Conservation (phyloP, 2,329 filamentous ascomycete species). For the Truncatella angustata region DNA sequence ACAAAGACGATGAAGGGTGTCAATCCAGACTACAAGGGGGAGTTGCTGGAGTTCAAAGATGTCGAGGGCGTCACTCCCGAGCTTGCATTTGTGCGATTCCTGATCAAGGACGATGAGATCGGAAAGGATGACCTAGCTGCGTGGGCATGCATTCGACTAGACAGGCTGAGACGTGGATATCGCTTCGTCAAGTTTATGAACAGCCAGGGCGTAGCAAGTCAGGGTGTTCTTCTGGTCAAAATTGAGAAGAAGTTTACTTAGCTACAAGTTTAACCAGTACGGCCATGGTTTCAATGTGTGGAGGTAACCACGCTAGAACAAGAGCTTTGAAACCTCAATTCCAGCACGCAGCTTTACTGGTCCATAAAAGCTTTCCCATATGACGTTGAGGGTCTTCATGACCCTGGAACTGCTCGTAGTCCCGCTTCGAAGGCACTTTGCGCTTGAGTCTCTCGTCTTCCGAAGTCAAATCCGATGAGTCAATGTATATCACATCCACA, state of each 20-base stretch:
- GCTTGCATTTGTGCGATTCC: conserved; percentile 75
- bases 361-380: too few relatives aligned
- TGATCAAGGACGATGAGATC: conserved; percentile 83
- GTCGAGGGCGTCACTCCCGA: conserved; percentile 61
- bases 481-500: too few relatives aligned
- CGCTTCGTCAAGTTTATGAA: conserved; percentile 77
- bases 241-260: conserved; percentile 53
- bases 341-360: too few relatives aligned
- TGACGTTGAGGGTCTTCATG: too few relatives aligned
- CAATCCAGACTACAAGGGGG: conserved; percentile 61
- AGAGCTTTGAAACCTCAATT: too few relatives aligned
- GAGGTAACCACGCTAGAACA: background rate
- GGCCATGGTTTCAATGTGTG: background rate
- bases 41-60: conserved; percentile 56
- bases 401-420: too few relatives aligned
- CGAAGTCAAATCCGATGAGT: too few relatives aligned
- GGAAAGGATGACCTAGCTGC: conserved; percentile 75
- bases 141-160: conserved; percentile 86
- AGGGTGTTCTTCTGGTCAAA: conserved; percentile 71
- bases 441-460: too few relatives aligned
- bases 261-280: background rate
- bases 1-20: conserved; percentile 58
- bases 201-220: conserved; percentile 60
- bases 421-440: too few relatives aligned
- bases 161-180: conserved; percentile 73